Evolutionary conservation across 306 rosid species (phyloP), one percentile per base, ranked within the genome.

Genomic region (Coriaria nepalensis): DNA sequence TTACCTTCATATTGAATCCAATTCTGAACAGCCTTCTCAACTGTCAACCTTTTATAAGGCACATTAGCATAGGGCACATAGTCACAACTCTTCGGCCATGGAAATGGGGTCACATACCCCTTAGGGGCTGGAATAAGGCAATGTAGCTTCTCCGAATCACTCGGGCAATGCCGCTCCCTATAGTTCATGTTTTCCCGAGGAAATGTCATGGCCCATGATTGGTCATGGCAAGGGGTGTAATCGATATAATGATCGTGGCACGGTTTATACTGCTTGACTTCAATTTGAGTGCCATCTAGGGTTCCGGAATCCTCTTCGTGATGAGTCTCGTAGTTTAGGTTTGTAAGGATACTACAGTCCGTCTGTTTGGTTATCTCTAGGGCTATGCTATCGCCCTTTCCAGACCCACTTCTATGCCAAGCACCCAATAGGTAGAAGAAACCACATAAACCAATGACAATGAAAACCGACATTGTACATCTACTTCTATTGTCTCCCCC

Each of bases 401-500:
- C 95, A 45, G 75, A 85, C 47, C 95, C 93, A 56, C 95, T 85
- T 63, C 84, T 71, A 64, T 85, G 83, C 95, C 95, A 85, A 9
- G 79, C 77, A 47, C 95, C 95, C 62, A 80, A 60, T 64, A 85
- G 13, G 56, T 81, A 85, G 77, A 85, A 85, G 79, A 75, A 75
- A 69, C 78, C 81, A 65, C 93, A 85, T 58, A 81, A 66, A 35
- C 74, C 87, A 57, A 78, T 67, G 11, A 81, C 37, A 53, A 78
- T 62, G 60, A 80, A 67, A 73, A 85, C n/a, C 5, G 78, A 54
- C 50, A 50, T 35, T 2, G 87, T n/a, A n/a, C n/a, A n/a, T n/a
- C n/a, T n/a, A n/a, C n/a, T n/a, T n/a, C n/a, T n/a, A n/a, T n/a
- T n/a, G n/a, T n/a, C n/a, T n/a, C n/a, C n/a, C n/a, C n/a, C n/a